Percentiles rank a stretch among this genome's conserved stretches.
These are phyloP conservation scores for Fusarium torulosum DNA, from an alignment of 2,329 filamentous ascomycete species.

Conservation along the genomic window DNA sequence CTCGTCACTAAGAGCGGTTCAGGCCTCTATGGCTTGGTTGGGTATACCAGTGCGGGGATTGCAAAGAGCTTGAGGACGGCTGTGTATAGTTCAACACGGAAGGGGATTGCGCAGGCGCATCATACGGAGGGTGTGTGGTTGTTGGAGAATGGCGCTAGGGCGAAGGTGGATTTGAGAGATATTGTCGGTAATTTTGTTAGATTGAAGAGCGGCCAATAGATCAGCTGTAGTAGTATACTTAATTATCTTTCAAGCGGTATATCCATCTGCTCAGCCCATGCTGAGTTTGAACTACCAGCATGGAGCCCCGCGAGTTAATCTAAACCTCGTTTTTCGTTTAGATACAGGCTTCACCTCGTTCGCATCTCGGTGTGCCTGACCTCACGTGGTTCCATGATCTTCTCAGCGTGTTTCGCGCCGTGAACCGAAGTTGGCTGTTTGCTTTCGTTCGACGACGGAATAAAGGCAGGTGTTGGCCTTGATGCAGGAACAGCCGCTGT, in stretches of 20 bases:
- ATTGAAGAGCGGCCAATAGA: neutral
- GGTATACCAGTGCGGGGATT: neutral
- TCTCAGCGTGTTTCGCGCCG: too few species aligned
- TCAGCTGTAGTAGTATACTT: neutral
- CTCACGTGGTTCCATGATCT: too few species aligned
- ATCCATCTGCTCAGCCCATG: too few species aligned
- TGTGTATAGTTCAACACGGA: constrained; percentile 8
- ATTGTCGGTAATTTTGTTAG: neutral
- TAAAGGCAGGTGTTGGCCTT: too few species aligned
- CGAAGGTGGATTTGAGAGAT: neutral
- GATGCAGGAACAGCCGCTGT: too few species aligned
- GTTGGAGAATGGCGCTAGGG: neutral
- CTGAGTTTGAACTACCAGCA: too few species aligned
- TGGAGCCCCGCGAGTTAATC: neutral
- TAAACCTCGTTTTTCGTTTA: neutral
- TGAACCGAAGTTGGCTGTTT: too few species aligned
- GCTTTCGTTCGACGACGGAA: too few species aligned
- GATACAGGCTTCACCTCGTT: neutral
- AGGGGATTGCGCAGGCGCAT: neutral
- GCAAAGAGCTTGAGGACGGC: neutral
- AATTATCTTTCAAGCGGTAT: too few species aligned
- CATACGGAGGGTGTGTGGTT: constrained; percentile 16
- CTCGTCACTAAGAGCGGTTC: neutral
- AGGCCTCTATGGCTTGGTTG: neutral
- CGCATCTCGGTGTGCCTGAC: too few species aligned